phyloP scores from a whole-genome alignment of 257 asterid genomes.

The Anisodus acutangulus region DNA sequence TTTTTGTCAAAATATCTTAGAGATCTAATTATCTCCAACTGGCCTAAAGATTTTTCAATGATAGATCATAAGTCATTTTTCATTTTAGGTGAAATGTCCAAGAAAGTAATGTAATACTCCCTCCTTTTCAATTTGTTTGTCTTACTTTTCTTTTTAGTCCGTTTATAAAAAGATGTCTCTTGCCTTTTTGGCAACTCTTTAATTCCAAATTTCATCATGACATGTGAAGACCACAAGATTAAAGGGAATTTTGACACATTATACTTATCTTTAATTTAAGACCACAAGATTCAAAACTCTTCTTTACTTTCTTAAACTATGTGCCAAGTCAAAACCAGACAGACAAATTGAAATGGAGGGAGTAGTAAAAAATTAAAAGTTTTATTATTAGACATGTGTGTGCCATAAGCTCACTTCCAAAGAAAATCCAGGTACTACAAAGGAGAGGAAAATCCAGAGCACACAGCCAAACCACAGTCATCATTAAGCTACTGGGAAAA shows the following conservation, averaged over 20 bases:
- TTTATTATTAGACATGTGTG: background rate
- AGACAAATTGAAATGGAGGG: no score
- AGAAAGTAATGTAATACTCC: background rate
- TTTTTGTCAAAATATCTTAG: background rate
- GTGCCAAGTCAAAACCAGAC: no score
- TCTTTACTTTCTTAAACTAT: no score
- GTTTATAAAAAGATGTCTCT: no score
- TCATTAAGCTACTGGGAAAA: background rate
- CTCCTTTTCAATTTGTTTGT: no score
- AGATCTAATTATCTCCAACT: background rate
- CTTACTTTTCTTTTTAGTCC: no score
- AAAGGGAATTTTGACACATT: no score
- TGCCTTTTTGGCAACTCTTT: no score
- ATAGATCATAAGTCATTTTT: constrained; percentile 6
- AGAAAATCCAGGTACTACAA: background rate
- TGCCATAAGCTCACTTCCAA: constrained; percentile 11
- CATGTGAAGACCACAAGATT: no score
- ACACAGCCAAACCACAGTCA: background rate
- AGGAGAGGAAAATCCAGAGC: background rate
- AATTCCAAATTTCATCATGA: no score
- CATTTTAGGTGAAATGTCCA: background rate
- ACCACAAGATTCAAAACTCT: no score
- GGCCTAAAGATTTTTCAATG: background rate
- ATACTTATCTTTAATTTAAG: no score
- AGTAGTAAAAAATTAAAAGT: background rate